Conservation (phyloP, 768 basidiomycete species). For the Paxillus ammoniavirescens region DNA sequence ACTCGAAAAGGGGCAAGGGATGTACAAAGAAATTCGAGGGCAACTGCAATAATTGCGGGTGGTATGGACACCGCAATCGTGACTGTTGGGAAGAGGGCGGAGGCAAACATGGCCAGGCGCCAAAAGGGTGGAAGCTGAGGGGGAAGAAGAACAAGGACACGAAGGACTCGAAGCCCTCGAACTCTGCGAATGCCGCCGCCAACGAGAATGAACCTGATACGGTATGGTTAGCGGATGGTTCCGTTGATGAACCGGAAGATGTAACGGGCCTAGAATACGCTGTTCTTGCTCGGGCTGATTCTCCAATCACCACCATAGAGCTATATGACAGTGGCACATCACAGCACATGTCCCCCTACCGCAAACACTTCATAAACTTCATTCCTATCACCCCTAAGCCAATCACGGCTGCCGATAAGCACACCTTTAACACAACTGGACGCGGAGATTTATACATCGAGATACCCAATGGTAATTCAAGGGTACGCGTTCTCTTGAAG, state of each 20-base stretch:
- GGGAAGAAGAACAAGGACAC: background rate
- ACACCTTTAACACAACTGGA: slow-evolving; percentile 8
- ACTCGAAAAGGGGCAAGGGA: no score
- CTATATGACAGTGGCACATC: background rate
- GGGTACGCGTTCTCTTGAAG: no score
- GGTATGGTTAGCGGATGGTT: background rate
- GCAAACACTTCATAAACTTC: background rate
- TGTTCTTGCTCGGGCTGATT: background rate
- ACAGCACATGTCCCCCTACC: background rate
- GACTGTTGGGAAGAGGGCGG: slow-evolving; percentile 15
- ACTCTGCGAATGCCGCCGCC: background rate
- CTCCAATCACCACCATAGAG: background rate
- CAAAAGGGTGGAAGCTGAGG: background rate
- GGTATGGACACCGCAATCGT: background rate
- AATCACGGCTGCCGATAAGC: slow-evolving; percentile 15
- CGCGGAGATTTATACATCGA: slow-evolving; percentile 1
- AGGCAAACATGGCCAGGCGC: background rate
- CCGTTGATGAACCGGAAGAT: background rate
- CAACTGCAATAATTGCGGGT: slow-evolving; percentile 3
- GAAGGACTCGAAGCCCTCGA: background rate
- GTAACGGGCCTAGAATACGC: background rate
- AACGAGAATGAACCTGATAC: background rate
- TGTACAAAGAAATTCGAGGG: background rate
- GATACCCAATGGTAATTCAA: no score
- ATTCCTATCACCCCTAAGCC: slow-evolving; percentile 14